These are phyloP conservation scores for Ceratocystis cacaofunesta DNA, from an alignment of 2,329 filamentous ascomycete species.

Conservation along the genomic window DNA sequence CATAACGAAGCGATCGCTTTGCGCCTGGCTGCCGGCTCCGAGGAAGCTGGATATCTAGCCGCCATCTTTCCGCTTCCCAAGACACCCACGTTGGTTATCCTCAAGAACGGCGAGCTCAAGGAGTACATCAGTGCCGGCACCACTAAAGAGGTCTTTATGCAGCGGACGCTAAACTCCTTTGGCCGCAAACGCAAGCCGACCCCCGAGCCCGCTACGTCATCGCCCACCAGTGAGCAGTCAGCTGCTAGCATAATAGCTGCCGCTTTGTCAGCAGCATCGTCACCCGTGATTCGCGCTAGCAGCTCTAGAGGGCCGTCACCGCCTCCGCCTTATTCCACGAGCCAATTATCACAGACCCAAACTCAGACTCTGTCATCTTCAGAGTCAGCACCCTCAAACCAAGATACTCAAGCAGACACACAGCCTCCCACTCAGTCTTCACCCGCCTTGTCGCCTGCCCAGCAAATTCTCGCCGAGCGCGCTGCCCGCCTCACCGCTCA, in stretches of 20 bases:
- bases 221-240: constrained; percentile 13
- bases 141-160: constrained; percentile 50
- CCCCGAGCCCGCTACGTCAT: constrained; percentile 11
- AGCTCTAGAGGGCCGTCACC: constrained; percentile 17
- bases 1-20: constrained; percentile 51
- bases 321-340: constrained; percentile 17
- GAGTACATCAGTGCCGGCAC: constrained; percentile 58
- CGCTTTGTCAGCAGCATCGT: constrained; percentile 18
- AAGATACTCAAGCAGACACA: background rate
- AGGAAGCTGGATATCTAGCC: constrained; percentile 67
- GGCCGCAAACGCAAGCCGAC: constrained; percentile 18
- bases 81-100: constrained; percentile 65
- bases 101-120: constrained; percentile 62
- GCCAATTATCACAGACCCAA: constrained; percentile 14
- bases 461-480: constrained; percentile 35
- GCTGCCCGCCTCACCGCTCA: constrained; percentile 31
- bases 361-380: constrained; percentile 17
- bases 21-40: constrained; percentile 54
- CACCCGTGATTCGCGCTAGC: constrained; percentile 15
- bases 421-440: background rate
- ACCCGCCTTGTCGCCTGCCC: constrained; percentile 14
- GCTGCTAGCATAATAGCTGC: constrained; percentile 16
- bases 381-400: constrained; percentile 12
- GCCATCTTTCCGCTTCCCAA: constrained; percentile 70
- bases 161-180: constrained; percentile 26